A percentile compares a stretch with the other conserved stretches of the same genome.
These are phyloP conservation scores for Cladosporium sp. DNA, from an alignment of 2,329 filamentous ascomycete genomes.

Conservation along the genomic window DNA sequence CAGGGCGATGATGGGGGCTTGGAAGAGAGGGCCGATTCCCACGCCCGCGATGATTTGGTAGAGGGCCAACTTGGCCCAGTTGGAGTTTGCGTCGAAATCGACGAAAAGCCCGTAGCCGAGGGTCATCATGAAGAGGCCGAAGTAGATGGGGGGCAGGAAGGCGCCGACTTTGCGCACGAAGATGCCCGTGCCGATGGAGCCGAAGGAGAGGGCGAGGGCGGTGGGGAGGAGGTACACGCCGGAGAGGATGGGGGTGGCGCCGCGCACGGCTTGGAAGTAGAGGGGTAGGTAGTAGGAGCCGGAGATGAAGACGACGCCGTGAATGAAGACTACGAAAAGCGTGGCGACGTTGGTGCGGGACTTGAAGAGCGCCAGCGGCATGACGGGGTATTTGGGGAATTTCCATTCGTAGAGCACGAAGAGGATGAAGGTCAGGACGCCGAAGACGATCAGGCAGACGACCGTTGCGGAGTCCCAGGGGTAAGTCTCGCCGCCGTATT, in stretches of 20 bases:
- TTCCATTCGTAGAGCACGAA: conserved; percentile 72
- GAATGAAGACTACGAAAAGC: conserved; percentile 63
- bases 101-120: conserved; percentile 37
- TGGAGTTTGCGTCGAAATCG: conserved; percentile 30
- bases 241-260: conserved; percentile 63
- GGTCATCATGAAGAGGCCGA: conserved; percentile 35
- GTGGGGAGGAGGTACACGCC: conserved; percentile 54
- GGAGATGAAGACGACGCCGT: conserved; percentile 73
- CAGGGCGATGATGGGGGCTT: conserved; percentile 62
- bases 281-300: conserved; percentile 76
- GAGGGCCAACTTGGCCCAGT: conserved; percentile 36
- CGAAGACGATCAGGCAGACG: conserved; percentile 73
- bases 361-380: conserved; percentile 68
- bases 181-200: conserved; percentile 31
- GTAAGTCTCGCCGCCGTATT: conserved; percentile 71
- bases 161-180: conserved; percentile 44
- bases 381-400: conserved; percentile 70
- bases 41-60: conserved; percentile 61
- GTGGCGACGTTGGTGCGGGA: conserved; percentile 61
- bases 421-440: conserved; percentile 52
- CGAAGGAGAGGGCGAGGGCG: conserved; percentile 30
- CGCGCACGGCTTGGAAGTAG: conserved; percentile 75
- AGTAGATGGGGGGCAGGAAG: conserved; percentile 50
- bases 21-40: conserved; percentile 64
- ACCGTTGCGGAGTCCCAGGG: conserved; percentile 73